Percentiles rank a stretch among this genome's conserved stretches.
phyloP scores from a whole-genome alignment of 345 rosid species.

The Mangifera indica region DNA sequence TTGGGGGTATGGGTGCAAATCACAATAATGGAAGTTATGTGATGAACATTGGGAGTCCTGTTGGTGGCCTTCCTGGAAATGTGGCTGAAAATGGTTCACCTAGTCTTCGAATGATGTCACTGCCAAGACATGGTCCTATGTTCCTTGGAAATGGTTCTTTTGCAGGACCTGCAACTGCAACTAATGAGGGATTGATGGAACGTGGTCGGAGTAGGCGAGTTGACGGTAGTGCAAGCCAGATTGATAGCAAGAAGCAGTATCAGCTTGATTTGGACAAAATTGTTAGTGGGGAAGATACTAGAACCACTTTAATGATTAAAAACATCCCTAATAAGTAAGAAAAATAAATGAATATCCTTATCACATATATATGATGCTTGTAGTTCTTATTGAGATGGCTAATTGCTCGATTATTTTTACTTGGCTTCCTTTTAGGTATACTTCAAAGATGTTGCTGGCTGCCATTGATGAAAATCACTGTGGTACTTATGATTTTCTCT shows the following conservation, averaged over 20 bases:
- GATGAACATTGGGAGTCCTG: constrained; percentile 47
- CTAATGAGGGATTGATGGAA: constrained; percentile 52
- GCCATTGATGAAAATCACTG: constrained; percentile 85
- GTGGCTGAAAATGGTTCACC: constrained; percentile 52
- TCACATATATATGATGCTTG: neutral
- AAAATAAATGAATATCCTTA: constrained; percentile 6
- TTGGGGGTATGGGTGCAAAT: constrained; percentile 45
- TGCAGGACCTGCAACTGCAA: constrained; percentile 44
- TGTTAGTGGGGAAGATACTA: constrained; percentile 59
- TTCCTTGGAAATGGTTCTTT: constrained; percentile 50
- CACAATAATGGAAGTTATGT: constrained; percentile 40
- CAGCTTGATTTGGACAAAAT: constrained; percentile 85
- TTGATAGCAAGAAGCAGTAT: constrained; percentile 62
- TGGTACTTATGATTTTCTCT: constrained; percentile 87
- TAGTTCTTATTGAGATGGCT: neutral
- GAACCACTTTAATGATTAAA: constrained; percentile 92
- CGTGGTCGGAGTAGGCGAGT: constrained; percentile 43
- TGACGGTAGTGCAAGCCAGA: constrained; percentile 46
- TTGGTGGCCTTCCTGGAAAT: constrained; percentile 44
- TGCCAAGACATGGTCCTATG: constrained; percentile 49
- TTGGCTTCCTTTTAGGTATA: constrained; percentile 56
- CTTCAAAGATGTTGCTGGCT: constrained; percentile 93
- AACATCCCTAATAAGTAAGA: constrained; percentile 96
- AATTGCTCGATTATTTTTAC: constrained; percentile 14
- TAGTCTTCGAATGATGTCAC: constrained; percentile 53